Percentiles rank a stretch among this genome's conserved stretches.
Conservation (phyloP, 2,329 filamentous ascomycete species). For the Arachnopeziza araneosa region DNA sequence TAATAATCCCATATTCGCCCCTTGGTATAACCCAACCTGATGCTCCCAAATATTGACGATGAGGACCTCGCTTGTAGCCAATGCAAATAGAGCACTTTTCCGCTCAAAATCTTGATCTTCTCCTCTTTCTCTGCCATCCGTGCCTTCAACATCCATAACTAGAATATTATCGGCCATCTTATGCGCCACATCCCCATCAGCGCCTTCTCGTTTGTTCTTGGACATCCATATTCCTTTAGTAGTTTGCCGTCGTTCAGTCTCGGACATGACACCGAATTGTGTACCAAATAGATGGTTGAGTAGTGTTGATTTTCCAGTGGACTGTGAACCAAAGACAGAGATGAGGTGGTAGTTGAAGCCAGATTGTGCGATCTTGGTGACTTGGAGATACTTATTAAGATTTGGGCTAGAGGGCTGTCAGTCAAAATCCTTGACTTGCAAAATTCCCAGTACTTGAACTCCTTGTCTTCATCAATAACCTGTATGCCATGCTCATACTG, state of each 20-base stretch:
- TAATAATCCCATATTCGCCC: constrained; percentile 95
- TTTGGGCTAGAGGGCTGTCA: constrained; percentile 50
- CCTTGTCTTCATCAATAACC: constrained; percentile 92
- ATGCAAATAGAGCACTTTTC: constrained; percentile 93
- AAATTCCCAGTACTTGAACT: constrained; percentile 74
- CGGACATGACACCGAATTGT: constrained; percentile 95
- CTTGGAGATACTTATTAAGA: constrained; percentile 74
- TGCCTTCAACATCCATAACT: constrained; percentile 99
- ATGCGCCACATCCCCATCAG: constrained; percentile 39
- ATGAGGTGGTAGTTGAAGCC: constrained; percentile 99
- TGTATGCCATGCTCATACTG: constrained; percentile 92
- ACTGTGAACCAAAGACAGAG: constrained; percentile 97
- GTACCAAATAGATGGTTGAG: constrained; percentile 95
- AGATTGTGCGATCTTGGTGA: constrained; percentile 74
- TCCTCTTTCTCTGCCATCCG: constrained; percentile 89
- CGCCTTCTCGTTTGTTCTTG: constrained; percentile 73
- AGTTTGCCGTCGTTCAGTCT: constrained; percentile 88
- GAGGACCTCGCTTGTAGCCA: constrained; percentile 95
- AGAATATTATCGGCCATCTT: constrained; percentile 95
- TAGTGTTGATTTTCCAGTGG: constrained; percentile 94
- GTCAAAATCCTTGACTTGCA: constrained; percentile 3
- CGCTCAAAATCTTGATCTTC: constrained; percentile 99
- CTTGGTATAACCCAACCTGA: constrained; percentile 95
- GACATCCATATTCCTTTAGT: constrained; percentile 99
- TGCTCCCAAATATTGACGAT: constrained; percentile 99